Conservation (phyloP, 306 rosid species). For the Prunus mira region DNA sequence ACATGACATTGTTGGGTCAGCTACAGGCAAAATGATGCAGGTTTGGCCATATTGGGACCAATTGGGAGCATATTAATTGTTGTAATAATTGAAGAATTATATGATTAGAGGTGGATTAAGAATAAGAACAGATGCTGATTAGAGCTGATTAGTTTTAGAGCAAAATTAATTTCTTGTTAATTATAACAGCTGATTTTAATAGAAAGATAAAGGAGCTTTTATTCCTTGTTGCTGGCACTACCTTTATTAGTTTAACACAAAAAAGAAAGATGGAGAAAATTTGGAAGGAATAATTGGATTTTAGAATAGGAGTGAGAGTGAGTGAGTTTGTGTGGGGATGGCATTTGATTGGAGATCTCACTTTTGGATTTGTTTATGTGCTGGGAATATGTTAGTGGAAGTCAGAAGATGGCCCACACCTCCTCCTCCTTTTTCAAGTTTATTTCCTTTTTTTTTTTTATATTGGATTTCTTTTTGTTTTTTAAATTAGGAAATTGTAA, state of each 20-base stretch:
- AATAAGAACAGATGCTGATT: conserved; percentile 49
- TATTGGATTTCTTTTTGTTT: neutral
- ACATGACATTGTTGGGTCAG: conserved; percentile 50
- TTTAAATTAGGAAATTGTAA: conserved; percentile 20
- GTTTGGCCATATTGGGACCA: conserved; percentile 46
- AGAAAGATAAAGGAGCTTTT: conserved; percentile 44
- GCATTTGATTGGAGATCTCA: conserved; percentile 78
- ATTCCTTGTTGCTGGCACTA: conserved; percentile 53
- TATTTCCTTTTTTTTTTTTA: neutral
- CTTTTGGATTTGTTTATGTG: conserved; percentile 63
- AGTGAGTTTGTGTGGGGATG: conserved; percentile 57
- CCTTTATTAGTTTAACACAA: conserved; percentile 52
- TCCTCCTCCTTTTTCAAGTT: conserved; percentile 30
- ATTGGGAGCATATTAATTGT: conserved; percentile 53
- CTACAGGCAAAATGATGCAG: conserved; percentile 68
- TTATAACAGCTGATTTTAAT: conserved; percentile 3
- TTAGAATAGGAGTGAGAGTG: conserved; percentile 27
- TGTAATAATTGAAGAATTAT: conserved; percentile 66
- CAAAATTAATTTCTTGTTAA: conserved; percentile 31
- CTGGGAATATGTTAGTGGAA: conserved; percentile 97
- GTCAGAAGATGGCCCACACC: conserved; percentile 78
- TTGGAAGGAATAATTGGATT: conserved; percentile 57
- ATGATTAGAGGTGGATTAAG: conserved; percentile 50
- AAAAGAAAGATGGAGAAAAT: conserved; percentile 25
- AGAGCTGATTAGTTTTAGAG: conserved; percentile 31